Evolutionary conservation across 441 rosid genomes (phyloP).

Genomic region (Populus hybrid): DNA sequence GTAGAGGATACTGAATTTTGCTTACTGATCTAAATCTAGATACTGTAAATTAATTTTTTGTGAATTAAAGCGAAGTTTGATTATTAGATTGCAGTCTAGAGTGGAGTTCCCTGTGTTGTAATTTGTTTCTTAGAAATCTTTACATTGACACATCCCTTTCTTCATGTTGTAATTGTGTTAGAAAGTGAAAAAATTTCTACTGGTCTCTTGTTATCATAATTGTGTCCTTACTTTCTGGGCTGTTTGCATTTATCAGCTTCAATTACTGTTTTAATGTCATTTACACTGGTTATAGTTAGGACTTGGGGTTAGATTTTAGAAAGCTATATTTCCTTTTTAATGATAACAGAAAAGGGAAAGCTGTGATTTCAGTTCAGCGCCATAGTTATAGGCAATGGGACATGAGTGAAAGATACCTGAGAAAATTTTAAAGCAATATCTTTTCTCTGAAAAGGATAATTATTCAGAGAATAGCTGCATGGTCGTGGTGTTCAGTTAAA

Average conservation of each 20-base stretch:
- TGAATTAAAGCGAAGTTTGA: not conserved
- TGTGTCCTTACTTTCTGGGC: not conserved
- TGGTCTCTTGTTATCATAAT: not conserved
- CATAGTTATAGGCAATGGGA: not conserved
- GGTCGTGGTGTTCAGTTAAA: not conserved
- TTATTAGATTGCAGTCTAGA: not conserved
- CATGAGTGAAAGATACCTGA: not conserved
- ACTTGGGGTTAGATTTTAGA: not conserved
- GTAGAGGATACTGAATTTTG: not conserved
- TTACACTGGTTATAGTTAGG: not conserved
- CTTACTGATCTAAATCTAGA: not conserved
- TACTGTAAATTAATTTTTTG: not conserved
- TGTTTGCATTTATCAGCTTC: not conserved
- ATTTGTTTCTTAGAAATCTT: not conserved
- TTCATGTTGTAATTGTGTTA: not conserved
- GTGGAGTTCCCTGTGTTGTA: not conserved
- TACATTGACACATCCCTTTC: not conserved
- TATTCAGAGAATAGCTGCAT: not conserved
- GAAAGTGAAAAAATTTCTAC: not conserved
- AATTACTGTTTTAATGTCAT: not conserved
- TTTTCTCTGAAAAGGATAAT: not conserved
- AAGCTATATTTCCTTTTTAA: not conserved
- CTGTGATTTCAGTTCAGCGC: not conserved
- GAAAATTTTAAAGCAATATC: not conserved
- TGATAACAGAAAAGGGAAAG: not conserved